Evolutionary conservation across 345 rosid genomes (phyloP).

Genomic region (Geranium rotundifolium): DNA sequence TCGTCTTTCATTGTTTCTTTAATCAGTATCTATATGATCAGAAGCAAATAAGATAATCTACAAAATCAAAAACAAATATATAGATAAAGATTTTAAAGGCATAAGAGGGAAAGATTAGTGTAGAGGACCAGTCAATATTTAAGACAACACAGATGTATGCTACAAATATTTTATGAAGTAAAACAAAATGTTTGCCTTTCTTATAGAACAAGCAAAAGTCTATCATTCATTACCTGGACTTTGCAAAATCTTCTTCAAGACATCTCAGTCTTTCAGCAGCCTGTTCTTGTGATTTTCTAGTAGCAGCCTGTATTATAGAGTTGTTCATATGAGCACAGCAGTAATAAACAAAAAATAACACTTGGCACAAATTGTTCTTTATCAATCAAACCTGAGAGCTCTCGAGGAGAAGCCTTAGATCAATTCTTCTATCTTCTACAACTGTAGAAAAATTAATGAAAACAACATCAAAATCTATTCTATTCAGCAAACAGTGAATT

Average conservation of each 20-base stretch:
- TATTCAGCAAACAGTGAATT: no score
- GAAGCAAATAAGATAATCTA: no score
- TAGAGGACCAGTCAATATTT: no score
- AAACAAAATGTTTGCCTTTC: no score
- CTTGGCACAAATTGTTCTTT: not conserved
- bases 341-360: not conserved
- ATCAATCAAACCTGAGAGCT: conserved; percentile 59
- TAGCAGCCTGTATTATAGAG: conserved; percentile 52
- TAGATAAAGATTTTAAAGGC: no score
- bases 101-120: no score
- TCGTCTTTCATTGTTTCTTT: no score
- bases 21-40: no score
- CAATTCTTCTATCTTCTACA: conserved; percentile 46
- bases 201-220: no score
- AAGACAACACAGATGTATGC: no score
- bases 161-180: no score
- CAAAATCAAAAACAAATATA: no score
- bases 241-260: conserved; percentile 70
- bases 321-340: conserved; percentile 2
- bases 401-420: conserved; percentile 60
- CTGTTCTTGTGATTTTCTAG: conserved; percentile 68
- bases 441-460: conserved; percentile 3
- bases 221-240: conserved; percentile 40
- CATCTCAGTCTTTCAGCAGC: conserved; percentile 48
- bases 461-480: not conserved